Conservation (phyloP, 2,329 filamentous ascomycete genomes). For the Cladosporium oxysporum region DNA sequence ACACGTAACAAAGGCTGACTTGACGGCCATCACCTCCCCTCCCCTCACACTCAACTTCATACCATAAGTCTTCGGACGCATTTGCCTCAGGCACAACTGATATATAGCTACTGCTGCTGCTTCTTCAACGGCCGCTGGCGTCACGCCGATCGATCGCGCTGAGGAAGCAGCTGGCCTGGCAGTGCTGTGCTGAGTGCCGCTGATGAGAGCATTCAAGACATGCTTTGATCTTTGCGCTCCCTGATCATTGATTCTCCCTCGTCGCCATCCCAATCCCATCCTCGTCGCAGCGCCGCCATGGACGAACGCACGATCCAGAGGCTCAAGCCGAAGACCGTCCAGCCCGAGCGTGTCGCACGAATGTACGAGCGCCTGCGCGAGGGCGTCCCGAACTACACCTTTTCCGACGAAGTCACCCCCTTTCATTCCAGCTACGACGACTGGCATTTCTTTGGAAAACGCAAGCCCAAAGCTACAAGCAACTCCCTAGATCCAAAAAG, state of each 20-base stretch:
- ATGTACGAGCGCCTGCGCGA: slow-evolving; percentile 38
- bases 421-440: slow-evolving; percentile 73
- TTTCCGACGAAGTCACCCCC: slow-evolving; percentile 42
- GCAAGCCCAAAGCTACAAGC: slow-evolving; percentile 15
- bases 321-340: slow-evolving; percentile 19
- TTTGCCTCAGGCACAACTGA: neutral
- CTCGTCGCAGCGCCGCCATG: neutral
- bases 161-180: neutral
- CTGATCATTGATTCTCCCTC: neutral
- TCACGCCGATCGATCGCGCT: slow-evolving; percentile 3
- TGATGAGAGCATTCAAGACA: neutral
- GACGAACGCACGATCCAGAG: slow-evolving; percentile 18
- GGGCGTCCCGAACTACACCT: slow-evolving; percentile 39
- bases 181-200: slow-evolving; percentile 19
- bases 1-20: neutral
- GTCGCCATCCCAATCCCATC: neutral
- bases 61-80: neutral
- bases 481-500: slow-evolving; percentile 2
- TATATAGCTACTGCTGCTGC: neutral
- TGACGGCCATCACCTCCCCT: neutral
- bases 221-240: neutral
- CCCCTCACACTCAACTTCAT: neutral
- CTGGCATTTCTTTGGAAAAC: slow-evolving; percentile 62
- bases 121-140: neutral
- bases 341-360: slow-evolving; percentile 25